Base-by-base conservation (phyloP, 176 grass and related monocot genomes). In the Panicum miliaceum region DNA sequence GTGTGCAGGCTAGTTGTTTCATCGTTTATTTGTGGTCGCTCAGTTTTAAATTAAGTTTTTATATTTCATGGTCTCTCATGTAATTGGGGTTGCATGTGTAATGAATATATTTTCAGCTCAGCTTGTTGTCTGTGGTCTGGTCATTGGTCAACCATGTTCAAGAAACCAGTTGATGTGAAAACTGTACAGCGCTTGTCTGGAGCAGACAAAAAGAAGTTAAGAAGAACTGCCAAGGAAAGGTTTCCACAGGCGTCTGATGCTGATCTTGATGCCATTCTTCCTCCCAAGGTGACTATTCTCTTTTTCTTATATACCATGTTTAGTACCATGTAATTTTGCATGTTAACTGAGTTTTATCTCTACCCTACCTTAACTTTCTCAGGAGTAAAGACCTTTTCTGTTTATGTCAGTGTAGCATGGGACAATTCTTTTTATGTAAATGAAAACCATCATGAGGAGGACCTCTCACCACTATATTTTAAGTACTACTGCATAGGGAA, bases 131-230 rank as follows among this genome's bases (percentile, higher is more conserved):
- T 67, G 16, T n/a, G 14, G 16, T 23, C 52, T 37, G 40, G 60
- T 80, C 81, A 84, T 42, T 37, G 40, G 60, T 80, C 81, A 84
- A 81, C 76, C 84, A 98, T 98, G 96, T 98, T 98, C 90, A 98
- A 98, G 77, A 98, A 98, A 80, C 85, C 84, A 75, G 83, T 90
- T 68, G 89, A 98, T 43, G 89, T 79, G 48, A 95, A 98, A 85
- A 84, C 93, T 66, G 59, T 90, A 56, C 96, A 98, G 71, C 89
- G 91, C 36, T 77, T 98, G 38, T 98, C 96, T 32, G 96, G 96
- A 25, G 93, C 96, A 43, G 96, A 98, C 83, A 98, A 98, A 89
- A 98, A 98, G 91, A 98, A 98, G 48, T 71, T 95, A 50, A 90
- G 93, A 88, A 91, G 96, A 90, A 87, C 80, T 50, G 75, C 89